phyloP scores from a whole-genome alignment of 257 asterid genomes.

The Buddleja alternifolia region DNA sequence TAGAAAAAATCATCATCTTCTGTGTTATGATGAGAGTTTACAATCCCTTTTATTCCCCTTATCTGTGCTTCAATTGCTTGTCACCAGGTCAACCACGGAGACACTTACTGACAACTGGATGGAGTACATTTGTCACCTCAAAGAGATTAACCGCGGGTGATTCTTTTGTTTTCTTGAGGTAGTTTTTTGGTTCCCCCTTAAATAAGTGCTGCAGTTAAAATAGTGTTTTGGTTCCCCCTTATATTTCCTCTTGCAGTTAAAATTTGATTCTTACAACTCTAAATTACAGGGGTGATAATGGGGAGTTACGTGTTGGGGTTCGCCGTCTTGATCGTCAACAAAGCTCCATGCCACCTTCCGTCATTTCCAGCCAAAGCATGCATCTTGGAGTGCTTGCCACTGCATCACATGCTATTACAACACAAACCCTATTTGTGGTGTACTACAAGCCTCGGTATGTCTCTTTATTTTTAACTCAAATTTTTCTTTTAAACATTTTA shows the following conservation, averaged over 20 bases:
- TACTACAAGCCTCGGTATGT: conserved; percentile 82
- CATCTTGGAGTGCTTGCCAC: conserved; percentile 92
- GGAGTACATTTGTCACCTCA: conserved; percentile 72
- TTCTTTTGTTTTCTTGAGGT: conserved; percentile 82
- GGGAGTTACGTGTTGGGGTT: conserved; percentile 78
- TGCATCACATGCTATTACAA: conserved; percentile 76
- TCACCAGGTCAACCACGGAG: conserved; percentile 60
- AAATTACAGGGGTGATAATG: conserved; percentile 57
- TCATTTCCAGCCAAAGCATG: conserved; percentile 90
- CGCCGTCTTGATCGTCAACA: conserved; percentile 72
- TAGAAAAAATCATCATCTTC: not conserved
- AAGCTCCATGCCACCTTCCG: conserved; percentile 69
- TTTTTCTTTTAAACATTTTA: not conserved
- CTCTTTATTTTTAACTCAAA: not conserved
- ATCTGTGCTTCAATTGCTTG: not conserved
- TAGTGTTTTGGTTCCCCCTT: not conserved
- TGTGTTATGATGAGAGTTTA: not conserved
- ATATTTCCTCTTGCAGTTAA: not conserved
- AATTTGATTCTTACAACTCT: not conserved
- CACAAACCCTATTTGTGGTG: conserved; percentile 65
- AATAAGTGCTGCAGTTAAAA: not conserved
- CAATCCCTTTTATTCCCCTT: not conserved
- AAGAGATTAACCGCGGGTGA: conserved; percentile 74
- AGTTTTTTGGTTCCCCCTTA: not conserved
- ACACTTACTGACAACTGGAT: conserved; percentile 72